phyloP scores from a whole-genome alignment of 139 green algal genomes.

The Closterium sp. region DNA sequence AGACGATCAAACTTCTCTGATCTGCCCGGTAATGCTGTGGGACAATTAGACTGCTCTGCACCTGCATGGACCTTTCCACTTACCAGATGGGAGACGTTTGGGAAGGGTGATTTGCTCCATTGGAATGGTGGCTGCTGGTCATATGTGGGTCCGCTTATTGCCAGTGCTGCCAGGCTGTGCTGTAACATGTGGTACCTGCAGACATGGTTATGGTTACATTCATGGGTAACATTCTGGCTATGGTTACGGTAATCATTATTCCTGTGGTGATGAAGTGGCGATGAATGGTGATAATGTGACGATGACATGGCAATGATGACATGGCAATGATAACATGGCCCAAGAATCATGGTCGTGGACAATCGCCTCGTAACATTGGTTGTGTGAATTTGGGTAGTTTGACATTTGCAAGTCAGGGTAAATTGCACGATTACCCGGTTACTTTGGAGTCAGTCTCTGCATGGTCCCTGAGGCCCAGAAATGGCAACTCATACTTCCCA shows the following conservation, averaged over 20 bases:
- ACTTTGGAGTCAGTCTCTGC: not conserved
- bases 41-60: too few species aligned
- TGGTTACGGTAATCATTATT: not conserved
- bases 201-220: not conserved
- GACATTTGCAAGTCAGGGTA: too few species aligned
- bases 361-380: too few species aligned
- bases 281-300: not conserved
- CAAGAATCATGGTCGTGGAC: not conserved
- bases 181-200: not conserved
- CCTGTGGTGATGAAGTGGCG: not conserved
- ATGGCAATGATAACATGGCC: not conserved
- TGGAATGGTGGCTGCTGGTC: conserved; percentile 17
- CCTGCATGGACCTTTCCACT: not conserved
- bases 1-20: too few species aligned
- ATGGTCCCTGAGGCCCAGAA: conserved; percentile 1
- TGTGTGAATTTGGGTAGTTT: too few species aligned
- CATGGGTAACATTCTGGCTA: not conserved
- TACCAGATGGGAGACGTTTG: conserved; percentile 1
- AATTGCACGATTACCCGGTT: too few species aligned
- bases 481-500: not conserved
- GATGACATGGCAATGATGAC: not conserved
- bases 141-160: conserved; percentile 6
- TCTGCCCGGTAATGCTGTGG: too few species aligned
- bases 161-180: not conserved
- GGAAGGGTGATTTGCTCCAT: conserved; percentile 12